Base-by-base conservation (phyloP, 805 yeast genomes). In the Metschnikowia lachancei region DNA sequence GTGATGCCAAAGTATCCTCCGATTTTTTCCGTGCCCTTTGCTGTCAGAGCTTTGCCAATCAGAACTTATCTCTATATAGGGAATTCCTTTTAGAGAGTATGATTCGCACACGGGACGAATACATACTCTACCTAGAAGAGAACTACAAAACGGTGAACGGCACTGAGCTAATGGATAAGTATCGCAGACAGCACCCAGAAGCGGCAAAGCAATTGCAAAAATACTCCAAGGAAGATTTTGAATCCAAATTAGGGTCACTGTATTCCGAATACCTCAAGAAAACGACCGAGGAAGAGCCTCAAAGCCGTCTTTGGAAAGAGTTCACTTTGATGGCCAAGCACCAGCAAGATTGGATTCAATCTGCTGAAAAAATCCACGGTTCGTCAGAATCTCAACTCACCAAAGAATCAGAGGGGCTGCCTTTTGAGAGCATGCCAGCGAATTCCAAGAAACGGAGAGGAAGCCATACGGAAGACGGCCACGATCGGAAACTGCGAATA, bases 61-160 rank as follows among this genome's bases (percentile, higher is more conserved):
- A 63, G 38, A 43, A 51, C 28, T 56, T 50, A 36, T 47, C 61
- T n/a, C 33, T 42, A 20, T 46, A 51, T 32, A 55, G 63, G 43
- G 43, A 60, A 8, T 39, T 47, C 4, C 46, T 51, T 16, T 50
- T 70, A 38, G 56, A 63, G 31, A 47, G 47, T 5, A 36, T 58
- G 12, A 43, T 69, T 3, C 48, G 50, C 2, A 51, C 47, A 5
- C 67, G 66, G 44, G 75, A 70, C 45, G 56, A 59, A 22, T 70
- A 66, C 49, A 60, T 55, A 38, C 53, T 52, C 47, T 71, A 64
- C 35, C 54, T 70, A 33, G 52, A 59, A 22, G 70, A 66, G 37
- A 71, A 69, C 51, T 67, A 66, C 50, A 63, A 57, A 44, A 58
- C 62, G 3, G 54, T 64, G 33, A 66, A 67, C 45, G 74, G 74